phyloP scores from a whole-genome alignment of 169 alveolate genomes.

The Eimeria maxima region DNA sequence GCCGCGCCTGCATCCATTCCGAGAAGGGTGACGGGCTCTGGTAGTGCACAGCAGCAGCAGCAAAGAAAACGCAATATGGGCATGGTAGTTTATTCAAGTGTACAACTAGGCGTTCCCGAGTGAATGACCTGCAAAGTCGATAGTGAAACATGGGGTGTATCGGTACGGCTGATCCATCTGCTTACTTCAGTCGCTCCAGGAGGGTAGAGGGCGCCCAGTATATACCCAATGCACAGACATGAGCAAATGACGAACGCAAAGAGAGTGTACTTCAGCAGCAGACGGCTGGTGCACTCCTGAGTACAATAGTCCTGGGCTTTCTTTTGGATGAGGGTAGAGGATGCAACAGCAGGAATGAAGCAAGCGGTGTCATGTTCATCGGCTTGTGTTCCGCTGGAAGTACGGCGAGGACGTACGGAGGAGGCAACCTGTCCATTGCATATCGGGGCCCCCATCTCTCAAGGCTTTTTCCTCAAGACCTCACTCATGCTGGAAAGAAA shows the following conservation, averaged over 20 bases:
- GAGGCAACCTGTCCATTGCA: slow-evolving; percentile 51
- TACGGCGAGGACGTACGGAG: slow-evolving; percentile 49
- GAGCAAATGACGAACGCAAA: not conserved
- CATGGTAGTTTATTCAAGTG: not conserved
- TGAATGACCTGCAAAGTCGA: not conserved
- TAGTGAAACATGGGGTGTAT: not conserved
- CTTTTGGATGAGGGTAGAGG: not conserved
- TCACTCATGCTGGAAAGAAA: slow-evolving; percentile 46
- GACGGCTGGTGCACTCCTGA: slow-evolving; percentile 7
- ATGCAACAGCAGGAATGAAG: slow-evolving; percentile 3
- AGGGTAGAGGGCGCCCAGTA: slow-evolving; percentile 45
- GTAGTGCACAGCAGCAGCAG: not conserved
- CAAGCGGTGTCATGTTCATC: not conserved
- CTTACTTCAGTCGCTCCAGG: slow-evolving; percentile 20
- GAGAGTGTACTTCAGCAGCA: not conserved
- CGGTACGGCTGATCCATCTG: not conserved
- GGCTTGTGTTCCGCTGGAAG: not conserved
- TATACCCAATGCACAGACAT: not conserved
- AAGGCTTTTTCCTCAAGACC: not conserved
- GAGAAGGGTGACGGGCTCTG: not conserved
- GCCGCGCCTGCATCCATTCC: not conserved
- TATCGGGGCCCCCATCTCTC: slow-evolving; percentile 59
- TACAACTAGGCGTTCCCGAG: not conserved
- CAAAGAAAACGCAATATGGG: not conserved
- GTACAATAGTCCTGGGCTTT: not conserved